Conservation (phyloP, 2,329 filamentous ascomycete genomes). For the Phialophora macrospora region DNA sequence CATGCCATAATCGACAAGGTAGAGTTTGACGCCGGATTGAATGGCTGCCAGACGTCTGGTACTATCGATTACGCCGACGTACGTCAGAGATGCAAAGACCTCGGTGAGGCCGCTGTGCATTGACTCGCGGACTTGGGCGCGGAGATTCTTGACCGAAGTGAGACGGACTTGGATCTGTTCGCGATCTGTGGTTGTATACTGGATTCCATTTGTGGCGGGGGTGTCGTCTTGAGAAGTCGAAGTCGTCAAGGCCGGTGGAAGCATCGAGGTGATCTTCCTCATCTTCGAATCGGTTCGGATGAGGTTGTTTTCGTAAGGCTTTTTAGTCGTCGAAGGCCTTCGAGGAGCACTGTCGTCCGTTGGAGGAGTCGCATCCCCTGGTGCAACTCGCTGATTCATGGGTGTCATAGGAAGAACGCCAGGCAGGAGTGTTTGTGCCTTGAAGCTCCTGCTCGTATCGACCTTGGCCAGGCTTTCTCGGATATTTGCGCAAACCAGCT, state of each 20-base stretch:
- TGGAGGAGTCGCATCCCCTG: conserved; percentile 47
- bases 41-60: conserved; percentile 85
- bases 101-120: conserved; percentile 88
- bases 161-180: conserved; percentile 73
- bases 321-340: conserved; percentile 50
- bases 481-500: conserved; percentile 80
- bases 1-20: conserved; percentile 90
- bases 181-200: conserved; percentile 74
- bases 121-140: conserved; percentile 75
- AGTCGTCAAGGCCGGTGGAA: conserved; percentile 60
- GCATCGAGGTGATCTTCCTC: conserved; percentile 96
- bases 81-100: conserved; percentile 84
- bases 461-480: conserved; percentile 79
- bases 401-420: conserved; percentile 59
- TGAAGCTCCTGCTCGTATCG: conserved; percentile 90
- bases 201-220: conserved; percentile 56
- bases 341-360: conserved; percentile 45
- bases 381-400: conserved; percentile 39
- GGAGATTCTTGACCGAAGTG: conserved; percentile 82
- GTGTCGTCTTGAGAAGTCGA: conserved; percentile 44
- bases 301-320: conserved; percentile 81
- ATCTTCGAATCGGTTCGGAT: conserved; percentile 86
- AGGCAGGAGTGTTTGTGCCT: conserved; percentile 87
- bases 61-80: conserved; percentile 91
- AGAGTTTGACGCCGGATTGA: conserved; percentile 89